Evolutionary conservation across 2,329 filamentous ascomycete genomes (phyloP).

Genomic region (Moelleriella libera): DNA sequence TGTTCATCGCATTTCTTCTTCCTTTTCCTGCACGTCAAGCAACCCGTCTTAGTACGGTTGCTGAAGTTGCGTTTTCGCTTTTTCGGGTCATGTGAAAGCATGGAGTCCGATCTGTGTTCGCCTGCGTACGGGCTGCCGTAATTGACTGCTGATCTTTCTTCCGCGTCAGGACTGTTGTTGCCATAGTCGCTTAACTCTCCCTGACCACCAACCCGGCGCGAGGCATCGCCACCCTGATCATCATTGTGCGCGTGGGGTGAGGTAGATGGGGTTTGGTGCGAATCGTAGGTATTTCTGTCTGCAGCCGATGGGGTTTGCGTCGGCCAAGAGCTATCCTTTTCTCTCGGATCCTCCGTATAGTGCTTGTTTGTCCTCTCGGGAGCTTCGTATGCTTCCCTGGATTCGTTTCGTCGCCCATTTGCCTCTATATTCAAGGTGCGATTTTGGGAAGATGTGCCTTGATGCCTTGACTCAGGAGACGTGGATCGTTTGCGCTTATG

Average conservation of each 20-base stretch:
- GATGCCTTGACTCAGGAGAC: conserved; percentile 37
- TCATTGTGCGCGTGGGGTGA: conserved; percentile 32
- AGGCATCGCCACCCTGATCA: conserved; percentile 31
- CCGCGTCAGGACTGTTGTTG: conserved; percentile 39
- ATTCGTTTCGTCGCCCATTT: conserved; percentile 17
- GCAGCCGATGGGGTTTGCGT: conserved; percentile 30
- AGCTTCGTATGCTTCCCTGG: conserved; percentile 27
- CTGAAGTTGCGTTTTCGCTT: conserved; percentile 74
- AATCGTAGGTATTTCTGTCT: conserved; percentile 30
- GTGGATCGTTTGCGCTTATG: conserved; percentile 59
- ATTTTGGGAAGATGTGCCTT: conserved; percentile 16
- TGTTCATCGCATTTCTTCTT: conserved; percentile 98
- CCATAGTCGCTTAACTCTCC: conserved; percentile 34
- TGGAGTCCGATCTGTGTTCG: conserved; percentile 31
- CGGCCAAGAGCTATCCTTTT: conserved; percentile 34
- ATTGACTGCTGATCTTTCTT: conserved; percentile 28
- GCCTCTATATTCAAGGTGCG: conserved; percentile 18
- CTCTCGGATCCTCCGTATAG: conserved; percentile 29
- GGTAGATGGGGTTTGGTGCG: conserved; percentile 29
- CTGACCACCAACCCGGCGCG: conserved; percentile 29
- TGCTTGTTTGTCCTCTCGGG: conserved; percentile 30
- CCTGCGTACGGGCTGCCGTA: conserved; percentile 29
- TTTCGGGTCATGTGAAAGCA: conserved; percentile 47
- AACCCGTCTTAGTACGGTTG: conserved; percentile 91
- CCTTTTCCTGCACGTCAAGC: conserved; percentile 75